Percentiles rank a stretch among this genome's conserved stretches.
Conservation (phyloP, 164 flowering plant species). For the Akebia trifoliata region DNA sequence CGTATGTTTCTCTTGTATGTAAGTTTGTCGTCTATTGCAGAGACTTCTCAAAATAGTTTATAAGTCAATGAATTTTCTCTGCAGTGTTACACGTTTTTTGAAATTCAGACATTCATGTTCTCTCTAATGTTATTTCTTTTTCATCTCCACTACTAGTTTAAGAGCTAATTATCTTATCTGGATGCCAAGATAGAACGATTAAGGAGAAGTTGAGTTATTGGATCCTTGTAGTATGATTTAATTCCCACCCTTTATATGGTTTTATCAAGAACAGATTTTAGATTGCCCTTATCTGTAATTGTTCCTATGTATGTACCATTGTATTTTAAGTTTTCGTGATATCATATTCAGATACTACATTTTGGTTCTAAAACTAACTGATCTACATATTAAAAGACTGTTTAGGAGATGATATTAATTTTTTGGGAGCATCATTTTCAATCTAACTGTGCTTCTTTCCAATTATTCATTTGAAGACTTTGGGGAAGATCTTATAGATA, state of each 20-base stretch:
- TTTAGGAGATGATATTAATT: too few relatives aligned
- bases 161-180: constrained; percentile 11
- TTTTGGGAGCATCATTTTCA: too few relatives aligned
- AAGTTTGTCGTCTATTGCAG: constrained; percentile 34
- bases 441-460: too few relatives aligned
- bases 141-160: constrained; percentile 8
- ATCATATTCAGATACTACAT: too few relatives aligned
- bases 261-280: constrained; percentile 2
- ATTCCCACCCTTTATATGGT: constrained; percentile 1
- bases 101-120: constrained; percentile 27
- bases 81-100: constrained; percentile 27
- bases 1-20: constrained; percentile 41
- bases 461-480: too few relatives aligned
- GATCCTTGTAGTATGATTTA: constrained; percentile 15
- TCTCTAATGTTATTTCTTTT: constrained; percentile 20
- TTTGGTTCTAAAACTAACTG: too few relatives aligned
- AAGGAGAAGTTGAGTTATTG: constrained; percentile 19
- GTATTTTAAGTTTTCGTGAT: too few relatives aligned
- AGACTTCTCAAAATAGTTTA: constrained; percentile 24
- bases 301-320: too few relatives aligned
- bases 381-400: too few relatives aligned
- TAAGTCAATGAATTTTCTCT: constrained; percentile 28
- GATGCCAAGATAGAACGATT: constrained; percentile 17
- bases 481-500: too few relatives aligned
- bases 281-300: too few relatives aligned